Evolutionary conservation across 768 basidiomycete species (phyloP).

Genomic region (Tulasnella sp.): DNA sequence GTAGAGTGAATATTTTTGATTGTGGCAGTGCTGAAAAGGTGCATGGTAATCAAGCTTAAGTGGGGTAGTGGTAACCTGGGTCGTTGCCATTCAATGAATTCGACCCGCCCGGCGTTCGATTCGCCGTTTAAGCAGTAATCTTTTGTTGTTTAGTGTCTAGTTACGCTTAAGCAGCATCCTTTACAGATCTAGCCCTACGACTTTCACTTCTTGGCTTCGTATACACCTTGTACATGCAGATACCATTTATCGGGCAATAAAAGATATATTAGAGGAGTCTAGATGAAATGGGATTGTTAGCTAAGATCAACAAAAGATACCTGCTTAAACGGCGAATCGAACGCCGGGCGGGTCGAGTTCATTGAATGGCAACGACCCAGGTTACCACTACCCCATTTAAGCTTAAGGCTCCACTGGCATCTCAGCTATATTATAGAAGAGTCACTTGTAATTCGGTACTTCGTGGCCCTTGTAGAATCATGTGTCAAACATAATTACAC

Average conservation of each 20-base stretch:
- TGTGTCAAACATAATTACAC: not conserved
- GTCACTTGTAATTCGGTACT: not conserved
- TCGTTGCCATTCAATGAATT: conserved; percentile 14
- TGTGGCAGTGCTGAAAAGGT: no score
- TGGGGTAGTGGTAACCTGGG: conserved; percentile 17
- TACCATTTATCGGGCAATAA: no score
- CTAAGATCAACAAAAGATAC: not conserved
- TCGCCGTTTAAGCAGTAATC: conserved; percentile 8
- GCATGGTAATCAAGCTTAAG: conserved; percentile 3
- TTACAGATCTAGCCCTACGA: not conserved
- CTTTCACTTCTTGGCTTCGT: no score
- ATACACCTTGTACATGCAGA: no score
- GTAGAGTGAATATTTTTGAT: no score
- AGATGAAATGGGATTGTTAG: not conserved
- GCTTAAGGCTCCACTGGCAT: not conserved
- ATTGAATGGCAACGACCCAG: not conserved
- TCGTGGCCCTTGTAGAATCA: not conserved
- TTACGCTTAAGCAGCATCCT: not conserved
- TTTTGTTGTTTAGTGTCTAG: not conserved
- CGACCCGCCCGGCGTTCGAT: conserved; percentile 15
- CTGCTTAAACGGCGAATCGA: not conserved
- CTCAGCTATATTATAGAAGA: not conserved
- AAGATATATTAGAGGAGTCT: not conserved
- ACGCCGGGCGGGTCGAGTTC: not conserved
- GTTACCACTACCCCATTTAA: conserved; percentile 4